Conservation (phyloP, 2,329 filamentous ascomycete species). For the Cryphonectria nitschkei region DNA sequence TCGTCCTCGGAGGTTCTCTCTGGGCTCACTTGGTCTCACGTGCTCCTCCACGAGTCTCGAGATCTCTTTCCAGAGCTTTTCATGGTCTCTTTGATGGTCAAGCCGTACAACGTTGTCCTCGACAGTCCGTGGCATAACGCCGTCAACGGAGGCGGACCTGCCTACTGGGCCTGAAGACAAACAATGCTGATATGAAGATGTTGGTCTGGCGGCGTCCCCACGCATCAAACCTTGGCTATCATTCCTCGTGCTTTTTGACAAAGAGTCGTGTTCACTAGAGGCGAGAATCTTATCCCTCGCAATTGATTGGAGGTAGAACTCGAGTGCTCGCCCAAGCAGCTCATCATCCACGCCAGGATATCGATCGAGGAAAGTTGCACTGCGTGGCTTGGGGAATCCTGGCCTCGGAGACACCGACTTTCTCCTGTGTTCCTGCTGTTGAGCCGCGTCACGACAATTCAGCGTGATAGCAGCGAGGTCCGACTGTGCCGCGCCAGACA, state of each 20-base stretch:
- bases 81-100: background rate
- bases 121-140: too few species aligned
- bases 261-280: background rate
- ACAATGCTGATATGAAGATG: background rate
- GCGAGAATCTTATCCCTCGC: constrained; percentile 36
- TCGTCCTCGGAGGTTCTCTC: constrained; percentile 13
- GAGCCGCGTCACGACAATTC: constrained; percentile 4
- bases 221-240: background rate
- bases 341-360: background rate
- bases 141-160: background rate
- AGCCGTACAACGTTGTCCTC: too few species aligned
- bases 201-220: background rate
- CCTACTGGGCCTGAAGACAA: background rate
- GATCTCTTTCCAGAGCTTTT: constrained; percentile 19
- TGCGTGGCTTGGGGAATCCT: constrained; percentile 42
- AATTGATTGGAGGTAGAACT: constrained; percentile 30
- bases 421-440: background rate
- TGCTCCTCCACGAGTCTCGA: constrained; percentile 20
- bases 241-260: background rate
- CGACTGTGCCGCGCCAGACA: constrained; percentile 7
- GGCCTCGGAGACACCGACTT: constrained; percentile 31
- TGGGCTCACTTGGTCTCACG: background rate
- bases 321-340: constrained; percentile 24
- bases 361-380: constrained; percentile 37
- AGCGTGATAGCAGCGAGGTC: background rate